Evolutionary conservation across 352 stramenopile genomes (phyloP).

Genomic region (Pythium brassicae): DNA sequence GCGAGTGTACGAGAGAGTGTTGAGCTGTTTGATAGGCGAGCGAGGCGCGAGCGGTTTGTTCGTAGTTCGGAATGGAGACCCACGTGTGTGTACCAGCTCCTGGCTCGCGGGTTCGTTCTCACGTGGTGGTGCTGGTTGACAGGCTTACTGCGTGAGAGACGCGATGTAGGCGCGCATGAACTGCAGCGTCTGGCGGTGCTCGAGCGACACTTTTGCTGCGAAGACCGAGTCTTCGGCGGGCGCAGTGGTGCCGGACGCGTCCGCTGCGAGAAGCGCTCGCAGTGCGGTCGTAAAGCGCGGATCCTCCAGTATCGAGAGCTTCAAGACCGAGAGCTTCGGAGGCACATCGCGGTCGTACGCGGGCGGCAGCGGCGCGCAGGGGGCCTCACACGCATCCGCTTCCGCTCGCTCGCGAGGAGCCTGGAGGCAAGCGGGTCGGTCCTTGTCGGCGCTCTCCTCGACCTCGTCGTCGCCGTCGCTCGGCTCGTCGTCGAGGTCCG

Average conservation of each 20-base stretch:
- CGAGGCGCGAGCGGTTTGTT: not conserved
- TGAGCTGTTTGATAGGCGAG: conserved; percentile 9
- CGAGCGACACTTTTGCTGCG: not conserved
- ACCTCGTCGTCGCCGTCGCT: conserved; percentile 26
- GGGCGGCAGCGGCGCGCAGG: conserved; percentile 19
- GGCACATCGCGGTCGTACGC: conserved; percentile 20
- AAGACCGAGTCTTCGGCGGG: conserved; percentile 2
- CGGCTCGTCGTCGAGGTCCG: conserved; percentile 12
- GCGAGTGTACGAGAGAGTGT: conserved; percentile 9
- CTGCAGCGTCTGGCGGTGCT: conserved; percentile 9
- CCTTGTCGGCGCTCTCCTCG: conserved; percentile 14
- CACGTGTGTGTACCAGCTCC: not conserved
- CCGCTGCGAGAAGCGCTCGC: conserved; percentile 17
- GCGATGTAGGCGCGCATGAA: conserved; percentile 20
- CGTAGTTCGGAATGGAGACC: conserved; percentile 1
- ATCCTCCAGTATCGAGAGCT: conserved; percentile 30
- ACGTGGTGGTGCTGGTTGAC: too few relatives aligned
- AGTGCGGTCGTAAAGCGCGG: conserved; percentile 36
- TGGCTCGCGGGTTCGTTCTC: not conserved
- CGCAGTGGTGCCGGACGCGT: conserved; percentile 4
- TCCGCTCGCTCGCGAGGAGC: conserved; percentile 18
- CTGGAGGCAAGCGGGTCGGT: too few relatives aligned
- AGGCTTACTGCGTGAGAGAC: not conserved
- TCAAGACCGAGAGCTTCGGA: conserved; percentile 3
- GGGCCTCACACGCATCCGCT: conserved; percentile 4